These are phyloP conservation scores for Anaeramoeba flamelloides DNA, from an alignment of 78 protist species.

Conservation along the genomic window DNA sequence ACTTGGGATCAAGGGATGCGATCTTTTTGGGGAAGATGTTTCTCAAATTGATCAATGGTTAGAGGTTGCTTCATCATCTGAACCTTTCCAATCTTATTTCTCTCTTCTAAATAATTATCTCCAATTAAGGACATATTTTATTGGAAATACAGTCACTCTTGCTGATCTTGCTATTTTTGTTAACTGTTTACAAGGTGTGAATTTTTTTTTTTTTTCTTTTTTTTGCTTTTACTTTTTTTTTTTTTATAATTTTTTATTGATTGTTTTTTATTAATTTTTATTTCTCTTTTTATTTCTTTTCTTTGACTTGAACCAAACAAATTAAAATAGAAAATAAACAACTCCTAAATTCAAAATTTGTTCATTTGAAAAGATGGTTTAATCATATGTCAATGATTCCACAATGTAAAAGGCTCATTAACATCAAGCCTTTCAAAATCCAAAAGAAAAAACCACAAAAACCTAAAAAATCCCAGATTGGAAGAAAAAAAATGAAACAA, in stretches of 20 bases:
- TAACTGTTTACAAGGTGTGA: neutral
- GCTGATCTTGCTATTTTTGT: slow-evolving; percentile 10
- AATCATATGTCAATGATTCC: neutral
- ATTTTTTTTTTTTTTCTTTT: neutral
- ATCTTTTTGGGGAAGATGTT: neutral
- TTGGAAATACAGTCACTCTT: slow-evolving; percentile 1
- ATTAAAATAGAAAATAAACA: neutral
- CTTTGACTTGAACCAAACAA: neutral
- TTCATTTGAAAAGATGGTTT: neutral
- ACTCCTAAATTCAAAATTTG: neutral
- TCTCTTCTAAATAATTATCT: slow-evolving; percentile 5
- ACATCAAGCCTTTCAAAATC: neutral
- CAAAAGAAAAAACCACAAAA: neutral
- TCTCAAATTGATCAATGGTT: slow-evolving; percentile 5
- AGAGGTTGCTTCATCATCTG: neutral
- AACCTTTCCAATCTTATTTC: neutral
- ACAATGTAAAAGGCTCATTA: neutral
- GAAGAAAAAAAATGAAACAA: neutral
- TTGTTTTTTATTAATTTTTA: neutral
- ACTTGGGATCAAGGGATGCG: neutral
- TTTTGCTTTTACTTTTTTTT: neutral
- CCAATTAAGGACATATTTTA: slow-evolving; percentile 5
- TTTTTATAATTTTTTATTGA: neutral
- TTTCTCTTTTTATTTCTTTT: neutral
- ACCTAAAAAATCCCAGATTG: neutral